phyloP scores from a whole-genome alignment of 1,284 basidiomycete species.

The Pascua sp. region DNA sequence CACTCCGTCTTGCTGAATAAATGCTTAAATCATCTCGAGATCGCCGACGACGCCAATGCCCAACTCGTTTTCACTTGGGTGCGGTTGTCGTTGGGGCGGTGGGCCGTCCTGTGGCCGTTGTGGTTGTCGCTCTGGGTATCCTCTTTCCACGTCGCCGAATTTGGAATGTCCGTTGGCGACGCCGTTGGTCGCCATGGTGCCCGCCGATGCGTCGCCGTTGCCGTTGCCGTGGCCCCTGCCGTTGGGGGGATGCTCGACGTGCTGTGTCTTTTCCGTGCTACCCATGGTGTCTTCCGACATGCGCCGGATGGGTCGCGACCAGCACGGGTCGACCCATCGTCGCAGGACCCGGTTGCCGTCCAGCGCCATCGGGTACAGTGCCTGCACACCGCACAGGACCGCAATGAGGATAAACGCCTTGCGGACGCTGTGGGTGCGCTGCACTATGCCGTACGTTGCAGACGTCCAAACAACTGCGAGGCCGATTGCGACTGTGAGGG shows the following conservation, averaged over 20 bases:
- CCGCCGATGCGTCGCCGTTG: too few relatives aligned
- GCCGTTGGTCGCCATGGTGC: too few relatives aligned
- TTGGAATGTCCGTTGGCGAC: background rate
- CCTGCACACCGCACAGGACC: constrained; percentile 21
- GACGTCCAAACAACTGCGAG: constrained; percentile 33
- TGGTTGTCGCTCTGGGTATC: background rate
- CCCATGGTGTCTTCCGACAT: background rate
- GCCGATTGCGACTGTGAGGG: constrained; percentile 31
- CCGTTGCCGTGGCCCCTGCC: background rate
- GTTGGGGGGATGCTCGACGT: background rate
- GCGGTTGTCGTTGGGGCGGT: background rate
- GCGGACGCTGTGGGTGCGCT: constrained; percentile 10
- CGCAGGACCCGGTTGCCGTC: constrained; percentile 17
- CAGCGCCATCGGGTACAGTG: constrained; percentile 25
- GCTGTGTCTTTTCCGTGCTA: background rate
- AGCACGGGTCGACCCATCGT: constrained; percentile 35
- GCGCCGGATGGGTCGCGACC: constrained; percentile 9
- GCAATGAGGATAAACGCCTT: constrained; percentile 20
- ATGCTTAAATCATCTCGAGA: background rate
- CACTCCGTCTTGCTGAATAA: too few relatives aligned
- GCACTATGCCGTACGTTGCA: constrained; percentile 27
- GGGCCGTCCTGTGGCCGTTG: background rate
- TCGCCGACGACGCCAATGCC: constrained; percentile 1
- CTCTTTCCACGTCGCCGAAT: background rate
- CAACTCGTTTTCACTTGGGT: background rate